Evolutionary conservation across 2,329 filamentous ascomycete species (phyloP), one percentile per base, ranked within the genome.

Genomic region (Colletotrichum sp.): DNA sequence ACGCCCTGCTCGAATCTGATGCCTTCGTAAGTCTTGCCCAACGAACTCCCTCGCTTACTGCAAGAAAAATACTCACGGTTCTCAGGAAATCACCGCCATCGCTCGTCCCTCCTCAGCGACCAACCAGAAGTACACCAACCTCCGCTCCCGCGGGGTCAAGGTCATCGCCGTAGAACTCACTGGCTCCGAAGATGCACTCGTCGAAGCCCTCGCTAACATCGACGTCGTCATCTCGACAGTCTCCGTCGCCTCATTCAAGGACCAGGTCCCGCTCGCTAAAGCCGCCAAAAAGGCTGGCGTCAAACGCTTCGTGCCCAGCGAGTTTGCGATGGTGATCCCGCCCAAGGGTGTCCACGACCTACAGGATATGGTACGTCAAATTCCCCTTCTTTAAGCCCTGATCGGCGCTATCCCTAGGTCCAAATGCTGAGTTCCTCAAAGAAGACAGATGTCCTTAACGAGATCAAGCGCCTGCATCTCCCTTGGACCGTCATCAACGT

Each of bases 401-500:
- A 16, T 36, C 15, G 3, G 7, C 34, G 34, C 34, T 36, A 36
- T 36, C 34, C 34, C 15, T 16, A 16, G 1, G 34, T 36, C 15
- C 15, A 8, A 36, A 16, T 28, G 26, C 34, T 66, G 18, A 43
- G 9, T 52, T 21, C 38, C 3, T 1, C 8, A 8, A 16, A 70
- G 58, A 91, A 91, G 82, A 88, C 91, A 76, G 81, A 83, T 2
- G 83, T 91, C 18, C 85, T 88, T 78, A 84, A 89, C 74, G 85
- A 88, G 70, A 84, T 91, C 77, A 87, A 87, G 78, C 81, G 84
- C 71, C 79, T 88, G 3, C 80, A 83, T 36, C 84, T 92, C 2
- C 88, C 88, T 0, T 92, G 88, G 81, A 92, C 90, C 13, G 82
- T 90, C 78, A 87, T 92, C 66, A 90, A 92, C 77, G 86, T 91